phyloP scores from a whole-genome alignment of 805 yeast genomes.

The Candida caryicola region DNA sequence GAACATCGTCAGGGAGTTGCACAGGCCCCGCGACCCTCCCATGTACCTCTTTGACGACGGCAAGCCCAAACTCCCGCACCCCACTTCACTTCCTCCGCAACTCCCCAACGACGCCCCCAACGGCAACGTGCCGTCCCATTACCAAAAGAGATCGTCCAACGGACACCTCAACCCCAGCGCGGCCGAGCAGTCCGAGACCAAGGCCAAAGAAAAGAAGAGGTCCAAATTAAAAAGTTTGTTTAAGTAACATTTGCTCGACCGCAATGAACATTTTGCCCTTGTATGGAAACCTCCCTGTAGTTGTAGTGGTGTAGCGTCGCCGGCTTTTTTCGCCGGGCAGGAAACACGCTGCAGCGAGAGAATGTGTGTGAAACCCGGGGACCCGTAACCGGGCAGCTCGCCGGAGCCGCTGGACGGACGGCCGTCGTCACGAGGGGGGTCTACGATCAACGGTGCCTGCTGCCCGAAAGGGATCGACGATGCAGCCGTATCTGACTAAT shows the following conservation, averaged over 20 bases:
- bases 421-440: no score
- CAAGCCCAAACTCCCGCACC: constrained; percentile 14
- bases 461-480: no score
- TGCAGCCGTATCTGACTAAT: no score
- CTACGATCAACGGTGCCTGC: no score
- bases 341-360: no score
- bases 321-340: no score
- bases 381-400: no score
- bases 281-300: not conserved
- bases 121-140: constrained; percentile 14
- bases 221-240: constrained; percentile 47
- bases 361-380: no score
- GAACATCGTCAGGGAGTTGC: constrained; percentile 27
- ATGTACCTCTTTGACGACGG: constrained; percentile 37
- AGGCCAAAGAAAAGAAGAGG: constrained; percentile 40
- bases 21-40: constrained; percentile 42
- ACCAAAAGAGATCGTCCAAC: constrained; percentile 19
- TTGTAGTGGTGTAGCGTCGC: not conserved
- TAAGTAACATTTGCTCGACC: constrained; percentile 16
- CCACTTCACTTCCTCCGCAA: constrained; percentile 2
- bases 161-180: constrained; percentile 5
- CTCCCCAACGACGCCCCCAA: constrained; percentile 1
- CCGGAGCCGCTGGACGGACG: no score
- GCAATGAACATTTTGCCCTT: constrained; percentile 1
- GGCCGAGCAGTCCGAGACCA: constrained; percentile 3